These are phyloP conservation scores for Ambrosiella xylebori DNA, from an alignment of 2,329 filamentous ascomycete species.

Conservation along the genomic window DNA sequence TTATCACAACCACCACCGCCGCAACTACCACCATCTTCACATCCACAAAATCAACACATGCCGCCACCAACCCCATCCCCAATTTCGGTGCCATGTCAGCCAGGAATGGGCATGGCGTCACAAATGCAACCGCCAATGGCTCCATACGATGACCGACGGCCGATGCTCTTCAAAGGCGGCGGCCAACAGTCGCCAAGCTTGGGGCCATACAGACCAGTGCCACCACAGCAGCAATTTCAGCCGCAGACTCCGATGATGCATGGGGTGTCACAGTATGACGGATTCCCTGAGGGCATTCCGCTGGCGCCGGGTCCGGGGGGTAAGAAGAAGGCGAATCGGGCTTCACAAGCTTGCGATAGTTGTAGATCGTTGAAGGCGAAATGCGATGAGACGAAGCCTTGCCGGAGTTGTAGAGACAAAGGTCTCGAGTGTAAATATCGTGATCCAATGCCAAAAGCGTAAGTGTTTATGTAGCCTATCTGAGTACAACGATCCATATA, in stretches of 20 bases:
- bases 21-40: neutral
- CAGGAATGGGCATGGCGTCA: neutral
- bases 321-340: constrained; percentile 47
- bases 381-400: constrained; percentile 72
- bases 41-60: neutral
- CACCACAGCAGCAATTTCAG: neutral
- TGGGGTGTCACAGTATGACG: neutral
- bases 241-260: constrained; percentile 9
- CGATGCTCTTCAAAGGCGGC: neutral
- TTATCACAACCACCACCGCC: constrained; percentile 9
- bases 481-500: neutral
- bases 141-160: neutral
- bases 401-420: constrained; percentile 80
- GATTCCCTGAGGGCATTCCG: neutral
- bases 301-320: constrained; percentile 13
- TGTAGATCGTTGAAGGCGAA: constrained; percentile 80
- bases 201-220: neutral
- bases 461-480: constrained; percentile 20
- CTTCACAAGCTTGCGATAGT: constrained; percentile 72
- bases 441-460: constrained; percentile 85
- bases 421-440: constrained; percentile 71
- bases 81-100: neutral
- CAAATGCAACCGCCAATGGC: neutral
- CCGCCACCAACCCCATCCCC: constrained; percentile 1
- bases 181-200: neutral